Evolutionary conservation across 2,329 filamentous ascomycete species (phyloP), one percentile per base, ranked within the genome.

Genomic region (Aspergillus sp.): DNA sequence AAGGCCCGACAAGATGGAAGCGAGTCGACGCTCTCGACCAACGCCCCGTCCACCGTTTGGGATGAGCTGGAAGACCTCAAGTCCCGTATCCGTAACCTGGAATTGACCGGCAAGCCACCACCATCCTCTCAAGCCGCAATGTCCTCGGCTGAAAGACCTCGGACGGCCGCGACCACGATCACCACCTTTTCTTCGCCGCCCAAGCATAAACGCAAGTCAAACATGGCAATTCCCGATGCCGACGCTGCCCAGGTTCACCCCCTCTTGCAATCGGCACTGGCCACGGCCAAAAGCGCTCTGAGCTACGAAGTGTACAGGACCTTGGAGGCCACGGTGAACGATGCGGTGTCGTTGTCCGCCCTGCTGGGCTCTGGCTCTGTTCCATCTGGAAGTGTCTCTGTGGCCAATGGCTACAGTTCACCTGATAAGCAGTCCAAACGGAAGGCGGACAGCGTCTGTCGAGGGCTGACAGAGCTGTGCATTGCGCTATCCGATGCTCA

Each of bases 1-100:
- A 65, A 61, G 44, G 44, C 66, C 29, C 60, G 63, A 44, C 57
- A 62, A 19, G 83, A 90, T 58, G 84, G 83, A 6, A 89, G 88
- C 0, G 88, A 93, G 58, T 97, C 93, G 0, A 91, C 86, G 0
- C 77, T 86, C 32, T 97, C 93, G 0, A 93, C 88, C 0, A 89
- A 85, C 1, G 88, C 88, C 1, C 88, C 90, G 8, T 94, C 89
- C 2, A 96, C 89, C 0, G 88, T 98, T 2, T 98, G 93, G 93
- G 93, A 97, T 63, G 93, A 98, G 67, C 72, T 98, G 29, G 93
- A 97, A 57, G 93, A 97, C 54, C 72, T 98, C 41, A 97, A 97
- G 65, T 93, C 88, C 36, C 82, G 93, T 29, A 95, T 98, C 57
- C 83, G 88, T 57, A 86, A 88, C 50, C 78, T 98, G 7, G 93